phyloP scores from a whole-genome alignment of 805 yeast genomes.

The Cyberlindnera mycetangii region DNA sequence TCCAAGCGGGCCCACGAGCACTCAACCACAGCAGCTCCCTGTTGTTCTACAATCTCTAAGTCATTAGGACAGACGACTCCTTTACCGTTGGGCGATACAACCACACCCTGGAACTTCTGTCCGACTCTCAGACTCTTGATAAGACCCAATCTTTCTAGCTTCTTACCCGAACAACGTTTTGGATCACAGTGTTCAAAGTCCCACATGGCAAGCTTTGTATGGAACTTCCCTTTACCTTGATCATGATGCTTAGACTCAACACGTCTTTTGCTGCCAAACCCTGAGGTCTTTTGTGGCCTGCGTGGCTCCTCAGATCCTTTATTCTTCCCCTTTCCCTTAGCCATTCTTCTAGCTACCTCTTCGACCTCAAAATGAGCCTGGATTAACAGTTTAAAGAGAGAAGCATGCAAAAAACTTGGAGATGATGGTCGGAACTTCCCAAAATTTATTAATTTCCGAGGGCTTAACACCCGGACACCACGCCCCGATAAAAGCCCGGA shows the following conservation, averaged over 20 bases:
- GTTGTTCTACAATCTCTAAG: conserved; percentile 63
- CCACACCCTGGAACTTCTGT: conserved; percentile 86
- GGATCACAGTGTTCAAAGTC: conserved; percentile 99
- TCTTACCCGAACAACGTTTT: conserved; percentile 94
- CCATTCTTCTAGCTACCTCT: conserved; percentile 26
- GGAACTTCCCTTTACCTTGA: conserved; percentile 43
- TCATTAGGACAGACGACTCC: conserved; percentile 90
- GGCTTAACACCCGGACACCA: not conserved
- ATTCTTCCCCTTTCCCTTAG: conserved; percentile 43
- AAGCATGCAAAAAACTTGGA: not conserved
- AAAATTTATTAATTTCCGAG: not conserved
- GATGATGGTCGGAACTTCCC: not conserved
- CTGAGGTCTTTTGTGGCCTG: conserved; percentile 54
- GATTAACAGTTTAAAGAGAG: not conserved
- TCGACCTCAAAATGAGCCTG: not conserved
- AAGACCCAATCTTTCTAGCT: conserved; percentile 82
- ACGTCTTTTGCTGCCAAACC: conserved; percentile 45
- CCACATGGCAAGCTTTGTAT: conserved; percentile 95
- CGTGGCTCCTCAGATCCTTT: conserved; percentile 42
- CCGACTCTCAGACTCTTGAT: conserved; percentile 83
- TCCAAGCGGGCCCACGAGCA: conserved; percentile 98
- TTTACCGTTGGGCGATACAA: conserved; percentile 91
- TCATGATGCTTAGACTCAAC: conserved; percentile 33
- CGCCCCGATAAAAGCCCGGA: not conserved
- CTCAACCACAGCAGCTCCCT: conserved; percentile 97